Evolutionary conservation across 2,329 filamentous ascomycete species (phyloP), one percentile per base, ranked within the genome.

Genomic region (Alternaria incomplexa): DNA sequence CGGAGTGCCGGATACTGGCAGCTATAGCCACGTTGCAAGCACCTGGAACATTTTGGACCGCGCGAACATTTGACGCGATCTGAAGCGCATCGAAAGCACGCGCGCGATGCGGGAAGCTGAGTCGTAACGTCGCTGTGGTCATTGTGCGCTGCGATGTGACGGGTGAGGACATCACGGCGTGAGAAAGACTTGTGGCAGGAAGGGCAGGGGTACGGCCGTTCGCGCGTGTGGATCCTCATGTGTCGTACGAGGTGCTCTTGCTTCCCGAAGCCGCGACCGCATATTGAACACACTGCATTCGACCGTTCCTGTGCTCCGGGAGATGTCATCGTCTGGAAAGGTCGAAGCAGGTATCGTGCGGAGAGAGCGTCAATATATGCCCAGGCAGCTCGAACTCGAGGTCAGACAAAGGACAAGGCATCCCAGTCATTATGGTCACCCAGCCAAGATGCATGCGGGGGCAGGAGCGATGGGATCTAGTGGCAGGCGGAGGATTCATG

Each of bases 31-130:
- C 74, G 69, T 12, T 67, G 61, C 22, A 55, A 56, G 56, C 76
- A 77, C 22, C 75, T 64, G 3, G 55, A 55, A 32, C 76, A 78
- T n/a, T 61, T 64, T 12, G 62, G 54, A 10, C 66, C 70, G 30
- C 76, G 73, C 30, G 75, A 73, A 53, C 75, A 78, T 56, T 68
- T 68, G 10, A 75, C 70, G 28, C 75, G 75, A 28, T 74, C 70
- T 11, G 59, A 51, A 5, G 71, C 71, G 58, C 74, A 78, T 50
- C 66, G 60, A 26, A 64, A 58, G 60, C 75, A 77, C 5, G 75
- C 75, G 45, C 74, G 59, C 23, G 59, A 58, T 51, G 40, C 43
- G 17, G 53, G 26, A 13, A 28, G 36, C 15, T 28, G 43, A 10
- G 23, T 5, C 7, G 25, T 23, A 5, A n/a, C 17, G 26, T 53